Base-by-base conservation (phyloP, 2,329 filamentous ascomycete genomes). In the Epichloe scottii region DNA sequence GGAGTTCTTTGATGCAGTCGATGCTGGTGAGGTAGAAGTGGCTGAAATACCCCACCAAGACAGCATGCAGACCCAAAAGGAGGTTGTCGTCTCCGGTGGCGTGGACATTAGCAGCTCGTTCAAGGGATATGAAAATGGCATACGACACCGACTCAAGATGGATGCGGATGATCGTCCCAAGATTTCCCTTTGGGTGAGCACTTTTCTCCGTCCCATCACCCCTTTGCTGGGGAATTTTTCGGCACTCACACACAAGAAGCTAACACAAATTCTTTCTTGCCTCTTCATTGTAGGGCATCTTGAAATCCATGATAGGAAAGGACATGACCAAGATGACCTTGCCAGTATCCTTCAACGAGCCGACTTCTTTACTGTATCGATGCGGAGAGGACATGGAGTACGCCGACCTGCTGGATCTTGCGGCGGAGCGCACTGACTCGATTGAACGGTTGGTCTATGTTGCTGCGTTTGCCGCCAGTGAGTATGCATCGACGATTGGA, bases 291-390 rank as follows among this genome's bases (percentile, higher is more conserved):
- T 57, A 96, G 90, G 85, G 86, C 58, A 96, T 98, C 59, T 73
- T 98, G 56, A 98, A 97, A 72, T 97, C 91, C 21, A 97, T 98
- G 93, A 95, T 98, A 68, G 93, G 93, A 56, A 97, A 98, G 67
- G 93, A 98, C 64, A 97, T 98, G 93, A 97, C 93, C 38, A 97
- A 94, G 73, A 98, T 98, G 91, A 97, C 93, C 0, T 73, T 98
- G 19, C 93, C 93, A 0, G 93, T 98, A 2, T 95, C 93, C 0
- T 97, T 98, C 74, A 98, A 98, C 69, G 93, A 98, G 68, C 93
- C 93, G 0, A 98, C 93, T 0, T 97, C 93, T 5, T 74, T 98
- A 12, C 77, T 98, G 8, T 93, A 97, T 67, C 87, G 93, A 64
- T 91, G 94, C 42, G 89, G 88, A 5, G 93, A 98, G 70, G 93